Base-by-base conservation (phyloP, 78 protist genomes). In the Dictyostelium citrinum region DNA sequence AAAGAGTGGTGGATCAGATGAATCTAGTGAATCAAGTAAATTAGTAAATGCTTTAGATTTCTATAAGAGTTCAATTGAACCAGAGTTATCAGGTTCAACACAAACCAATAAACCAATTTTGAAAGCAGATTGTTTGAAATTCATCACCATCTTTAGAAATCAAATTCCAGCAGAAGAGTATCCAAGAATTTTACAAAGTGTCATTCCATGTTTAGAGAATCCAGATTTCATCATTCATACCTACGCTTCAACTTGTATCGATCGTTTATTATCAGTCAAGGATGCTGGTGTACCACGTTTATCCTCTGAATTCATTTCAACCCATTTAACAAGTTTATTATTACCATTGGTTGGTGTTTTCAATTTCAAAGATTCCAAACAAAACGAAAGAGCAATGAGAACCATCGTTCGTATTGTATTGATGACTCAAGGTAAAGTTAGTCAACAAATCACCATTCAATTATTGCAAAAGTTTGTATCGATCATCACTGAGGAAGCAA, bases 111-210 rank as follows among this genome's bases (percentile, higher is more conserved):
- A 64, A 41, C 96, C 95, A 20, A 82, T 98, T 20, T 67, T 98
- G 35, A 61, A 49, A 67, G 99, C 99, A 17, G 99, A 97, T 41
- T 83, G 97, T 29, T 43, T 98, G 45, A 97, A 97, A 82, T 98
- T 97, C 55, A 78, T 98, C n/a, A 37, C 91, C 9, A 85, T 91
- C 37, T 98, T 98, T 97, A 85, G 96, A 60, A 61, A 12, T 17
- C 97, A 95, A 70, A n/a, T 95, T 58, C 91, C 90, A 35, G 83
- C 41, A 17, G 71, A 90, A 49, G 46, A 58, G 58, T 94, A 64
- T 75, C 58, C 91, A 41, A 39, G 70, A 37, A 29, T 82, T 10
- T n/a, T 95, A 24, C 71, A 72, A 24, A 14, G 74, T 20, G 51
- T 97, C 11, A 22, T 67, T 17, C 49, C 41, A n/a, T 70, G 95